phyloP scores from a whole-genome alignment of 257 asterid species.

The Mentha longifolia region DNA sequence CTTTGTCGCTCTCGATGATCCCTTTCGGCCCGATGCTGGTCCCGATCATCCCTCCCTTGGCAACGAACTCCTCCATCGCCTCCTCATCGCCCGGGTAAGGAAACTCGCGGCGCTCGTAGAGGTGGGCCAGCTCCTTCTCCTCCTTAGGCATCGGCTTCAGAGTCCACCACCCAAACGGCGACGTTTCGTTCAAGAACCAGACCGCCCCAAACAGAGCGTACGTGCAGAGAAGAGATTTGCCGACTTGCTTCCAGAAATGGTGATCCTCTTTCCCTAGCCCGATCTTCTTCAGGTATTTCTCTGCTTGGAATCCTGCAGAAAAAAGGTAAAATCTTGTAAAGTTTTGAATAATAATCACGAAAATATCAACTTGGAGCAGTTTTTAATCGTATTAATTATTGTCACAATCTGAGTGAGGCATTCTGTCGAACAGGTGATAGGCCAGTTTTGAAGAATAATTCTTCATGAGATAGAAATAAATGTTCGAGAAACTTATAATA shows the following conservation, averaged over 20 bases:
- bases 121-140: constrained; percentile 81
- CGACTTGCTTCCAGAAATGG: constrained; percentile 90
- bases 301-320: constrained; percentile 52
- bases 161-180: constrained; percentile 97
- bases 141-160: constrained; percentile 85
- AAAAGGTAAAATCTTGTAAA: not conserved
- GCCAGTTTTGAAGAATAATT: not conserved
- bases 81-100: constrained; percentile 91
- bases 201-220: constrained; percentile 72
- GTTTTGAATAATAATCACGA: not conserved
- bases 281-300: constrained; percentile 61
- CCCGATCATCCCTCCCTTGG: constrained; percentile 97
- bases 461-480: too few relatives aligned
- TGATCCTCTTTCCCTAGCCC: constrained; percentile 91
- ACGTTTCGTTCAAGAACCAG: constrained; percentile 84
- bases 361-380: too few relatives aligned
- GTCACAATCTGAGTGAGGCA: constrained; percentile 27
- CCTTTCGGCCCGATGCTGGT: constrained; percentile 95
- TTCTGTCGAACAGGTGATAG: constrained; percentile 27
- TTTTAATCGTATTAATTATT: not conserved
- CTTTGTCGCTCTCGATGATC: constrained; percentile 62
- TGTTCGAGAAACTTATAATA: too few relatives aligned
- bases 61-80: constrained; percentile 88
- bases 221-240: constrained; percentile 75
- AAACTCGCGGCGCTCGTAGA: constrained; percentile 73